phyloP scores from a whole-genome alignment of 805 yeast species.

The Jamesozyma spencerorum region DNA sequence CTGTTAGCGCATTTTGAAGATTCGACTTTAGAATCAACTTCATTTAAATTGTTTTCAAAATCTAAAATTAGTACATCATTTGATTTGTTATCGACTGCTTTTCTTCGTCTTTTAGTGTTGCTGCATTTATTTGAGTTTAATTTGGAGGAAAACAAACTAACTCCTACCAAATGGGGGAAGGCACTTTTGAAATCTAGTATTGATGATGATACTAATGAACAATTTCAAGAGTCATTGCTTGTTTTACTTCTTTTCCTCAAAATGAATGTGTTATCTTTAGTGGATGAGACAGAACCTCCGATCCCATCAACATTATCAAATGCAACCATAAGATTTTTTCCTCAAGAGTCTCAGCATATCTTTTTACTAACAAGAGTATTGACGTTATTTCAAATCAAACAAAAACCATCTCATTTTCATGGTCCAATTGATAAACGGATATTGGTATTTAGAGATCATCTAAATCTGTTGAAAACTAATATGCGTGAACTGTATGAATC shows the following conservation, averaged over 20 bases:
- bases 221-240: conserved; percentile 34
- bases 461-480: conserved; percentile 42
- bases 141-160: conserved; percentile 28
- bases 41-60: too few species aligned
- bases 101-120: conserved; percentile 44
- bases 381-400: conserved; percentile 39
- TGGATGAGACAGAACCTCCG: conserved; percentile 28
- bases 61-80: conserved; percentile 33
- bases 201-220: conserved; percentile 24
- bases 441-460: conserved; percentile 56
- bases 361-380: conserved; percentile 41
- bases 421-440: conserved; percentile 65
- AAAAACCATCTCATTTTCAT: conserved; percentile 45
- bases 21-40: too few species aligned
- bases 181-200: conserved; percentile 31
- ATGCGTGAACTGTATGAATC: conserved; percentile 46
- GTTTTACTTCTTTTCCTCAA: conserved; percentile 41
- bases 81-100: conserved; percentile 49
- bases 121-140: conserved; percentile 38
- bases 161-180: conserved; percentile 44
- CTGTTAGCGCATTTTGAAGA: too few species aligned
- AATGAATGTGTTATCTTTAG: conserved; percentile 34
- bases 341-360: conserved; percentile 32
- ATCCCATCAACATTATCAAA: conserved; percentile 25
- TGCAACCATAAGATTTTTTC: conserved; percentile 33